Conservation (phyloP, 1,139 yeast genomes). For the Pichia sp. region DNA sequence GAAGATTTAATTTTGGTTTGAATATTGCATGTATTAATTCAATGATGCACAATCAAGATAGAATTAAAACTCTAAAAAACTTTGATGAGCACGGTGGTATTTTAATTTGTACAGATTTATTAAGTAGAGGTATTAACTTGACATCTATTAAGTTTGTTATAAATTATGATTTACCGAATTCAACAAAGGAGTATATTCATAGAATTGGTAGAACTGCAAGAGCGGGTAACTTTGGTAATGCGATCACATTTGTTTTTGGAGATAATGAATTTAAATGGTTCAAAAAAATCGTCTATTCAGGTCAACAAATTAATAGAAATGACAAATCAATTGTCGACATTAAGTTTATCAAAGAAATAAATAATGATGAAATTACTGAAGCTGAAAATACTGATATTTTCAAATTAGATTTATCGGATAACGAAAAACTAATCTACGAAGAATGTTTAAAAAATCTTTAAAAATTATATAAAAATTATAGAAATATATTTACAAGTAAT, state of each 20-base stretch:
- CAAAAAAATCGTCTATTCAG: slow-evolving; percentile 39
- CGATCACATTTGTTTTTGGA: slow-evolving; percentile 65
- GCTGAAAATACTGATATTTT: slow-evolving; percentile 12
- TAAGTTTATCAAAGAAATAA: slow-evolving; percentile 24
- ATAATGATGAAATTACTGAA: slow-evolving; percentile 13
- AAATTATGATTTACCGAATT: slow-evolving; percentile 85
- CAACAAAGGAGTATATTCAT: slow-evolving; percentile 88
- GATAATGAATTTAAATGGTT: slow-evolving; percentile 71
- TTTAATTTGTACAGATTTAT: slow-evolving; percentile 82
- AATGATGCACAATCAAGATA: slow-evolving; percentile 22
- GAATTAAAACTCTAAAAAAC: slow-evolving; percentile 36
- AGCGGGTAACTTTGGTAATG: slow-evolving; percentile 73
- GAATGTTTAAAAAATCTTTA: slow-evolving; percentile 39
- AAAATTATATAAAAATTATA: slow-evolving; percentile 1
- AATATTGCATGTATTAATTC: slow-evolving; percentile 34
- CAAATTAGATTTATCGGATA: slow-evolving; percentile 24
- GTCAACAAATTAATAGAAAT: slow-evolving; percentile 34
- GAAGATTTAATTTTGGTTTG: slow-evolving; percentile 6
- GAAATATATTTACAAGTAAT: slow-evolving; percentile 1
- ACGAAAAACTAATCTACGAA: slow-evolving; percentile 36
- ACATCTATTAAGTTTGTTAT: slow-evolving; percentile 65
- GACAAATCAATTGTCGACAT: slow-evolving; percentile 24
- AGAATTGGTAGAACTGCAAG: slow-evolving; percentile 96
- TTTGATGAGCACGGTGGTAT: slow-evolving; percentile 45
- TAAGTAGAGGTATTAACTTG: slow-evolving; percentile 91